These are phyloP conservation scores for Fraxinus xanthoxyloides DNA, from an alignment of 305 asterid species.

Conservation along the genomic window DNA sequence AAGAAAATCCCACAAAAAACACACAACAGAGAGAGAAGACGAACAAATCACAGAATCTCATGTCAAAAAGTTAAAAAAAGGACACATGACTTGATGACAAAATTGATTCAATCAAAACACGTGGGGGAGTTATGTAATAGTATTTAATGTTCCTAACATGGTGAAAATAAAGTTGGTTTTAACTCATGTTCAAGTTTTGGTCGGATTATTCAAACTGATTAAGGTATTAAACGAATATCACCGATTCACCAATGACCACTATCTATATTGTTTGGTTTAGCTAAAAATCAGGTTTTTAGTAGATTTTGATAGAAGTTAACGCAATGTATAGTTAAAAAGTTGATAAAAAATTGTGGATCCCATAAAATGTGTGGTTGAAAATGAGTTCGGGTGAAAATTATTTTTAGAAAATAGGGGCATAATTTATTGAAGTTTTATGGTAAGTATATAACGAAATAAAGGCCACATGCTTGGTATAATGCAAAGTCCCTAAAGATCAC, in stretches of 20 bases:
- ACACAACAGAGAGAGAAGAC: conserved; percentile 16
- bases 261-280: not conserved
- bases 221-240: conserved; percentile 4
- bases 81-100: not conserved
- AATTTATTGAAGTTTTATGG: not conserved
- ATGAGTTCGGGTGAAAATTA: not conserved
- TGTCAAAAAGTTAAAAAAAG: not conserved
- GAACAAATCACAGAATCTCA: conserved; percentile 16
- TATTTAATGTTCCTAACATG: not conserved
- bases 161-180: not conserved
- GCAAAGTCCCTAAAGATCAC: conserved; percentile 36
- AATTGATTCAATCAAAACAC: not conserved
- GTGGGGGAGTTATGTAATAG: not conserved
- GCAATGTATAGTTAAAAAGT: not conserved
- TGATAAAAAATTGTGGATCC: not conserved
- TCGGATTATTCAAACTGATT: not conserved
- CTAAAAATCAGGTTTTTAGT: not conserved
- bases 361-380: not conserved
- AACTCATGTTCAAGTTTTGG: not conserved
- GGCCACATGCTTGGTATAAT: conserved; percentile 11
- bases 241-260: conserved; percentile 7
- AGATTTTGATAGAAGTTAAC: not conserved
- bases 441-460: not conserved
- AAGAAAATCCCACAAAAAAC: not conserved
- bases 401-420: not conserved